Conservation (phyloP, 176 grass and related monocot species). For the Themeda triandra region DNA sequence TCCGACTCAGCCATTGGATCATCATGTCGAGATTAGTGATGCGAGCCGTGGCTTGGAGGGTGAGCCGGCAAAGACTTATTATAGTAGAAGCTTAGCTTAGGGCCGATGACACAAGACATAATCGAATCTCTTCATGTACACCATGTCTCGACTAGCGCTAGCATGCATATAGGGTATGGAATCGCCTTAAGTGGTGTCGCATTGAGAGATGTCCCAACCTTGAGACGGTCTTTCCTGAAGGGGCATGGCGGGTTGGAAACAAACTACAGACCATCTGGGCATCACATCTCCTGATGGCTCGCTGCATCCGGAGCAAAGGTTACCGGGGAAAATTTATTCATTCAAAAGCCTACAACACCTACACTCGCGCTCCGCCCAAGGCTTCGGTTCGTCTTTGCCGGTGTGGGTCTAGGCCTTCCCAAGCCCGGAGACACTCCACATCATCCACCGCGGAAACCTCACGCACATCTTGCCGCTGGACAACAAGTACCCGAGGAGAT, state of each 20-base stretch:
- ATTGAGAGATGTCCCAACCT: conserved; percentile 20
- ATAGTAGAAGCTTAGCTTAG: too few species aligned
- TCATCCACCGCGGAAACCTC: conserved; percentile 28
- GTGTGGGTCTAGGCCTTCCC: background rate
- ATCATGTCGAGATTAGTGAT: background rate
- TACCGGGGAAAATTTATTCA: too few species aligned
- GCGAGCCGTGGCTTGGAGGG: background rate
- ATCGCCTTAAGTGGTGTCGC: too few species aligned
- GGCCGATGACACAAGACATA: too few species aligned
- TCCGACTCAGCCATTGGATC: background rate
- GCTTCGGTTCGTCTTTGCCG: background rate
- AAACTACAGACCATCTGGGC: background rate
- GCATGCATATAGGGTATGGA: too few species aligned
- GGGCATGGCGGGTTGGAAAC: too few species aligned
- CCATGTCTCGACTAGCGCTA: background rate
- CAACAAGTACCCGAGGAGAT: accelerated
- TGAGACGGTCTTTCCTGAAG: background rate
- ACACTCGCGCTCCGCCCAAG: background rate
- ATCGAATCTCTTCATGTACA: background rate
- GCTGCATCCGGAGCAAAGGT: background rate
- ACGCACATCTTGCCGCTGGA: background rate
- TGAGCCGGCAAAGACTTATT: too few species aligned
- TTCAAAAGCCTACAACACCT: background rate
- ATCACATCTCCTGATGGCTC: background rate
- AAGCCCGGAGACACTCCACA: background rate